Conservation (phyloP, 1,139 yeast species). For the Yamadazyma spencermartinsiae region DNA sequence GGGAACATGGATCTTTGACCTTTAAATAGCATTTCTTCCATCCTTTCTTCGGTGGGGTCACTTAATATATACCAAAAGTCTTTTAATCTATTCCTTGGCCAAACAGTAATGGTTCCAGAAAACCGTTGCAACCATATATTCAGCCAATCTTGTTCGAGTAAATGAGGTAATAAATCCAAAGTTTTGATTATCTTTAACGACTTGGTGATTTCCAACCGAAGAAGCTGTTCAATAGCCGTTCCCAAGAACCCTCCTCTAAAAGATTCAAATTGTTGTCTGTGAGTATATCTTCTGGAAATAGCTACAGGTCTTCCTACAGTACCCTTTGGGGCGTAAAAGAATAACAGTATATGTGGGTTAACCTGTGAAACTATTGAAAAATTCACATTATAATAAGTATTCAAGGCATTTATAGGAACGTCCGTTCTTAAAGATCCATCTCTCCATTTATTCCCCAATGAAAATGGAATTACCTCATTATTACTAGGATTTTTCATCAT, state of each 20-base stretch:
- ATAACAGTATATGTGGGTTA: constrained; percentile 76
- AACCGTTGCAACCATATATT: constrained; percentile 73
- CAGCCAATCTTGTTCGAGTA: constrained; percentile 80
- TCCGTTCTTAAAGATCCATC: constrained; percentile 76
- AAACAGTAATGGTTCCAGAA: constrained; percentile 73
- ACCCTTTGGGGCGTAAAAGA: constrained; percentile 79
- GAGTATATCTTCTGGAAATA: constrained; percentile 47
- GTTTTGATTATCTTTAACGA: constrained; percentile 71
- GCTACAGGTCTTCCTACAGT: constrained; percentile 81
- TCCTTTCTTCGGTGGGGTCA: constrained; percentile 63
- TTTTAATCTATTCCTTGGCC: constrained; percentile 62
- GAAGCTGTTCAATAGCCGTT: constrained; percentile 68
- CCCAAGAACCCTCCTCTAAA: constrained; percentile 79
- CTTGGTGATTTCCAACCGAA: constrained; percentile 70
- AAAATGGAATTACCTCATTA: constrained; percentile 57
- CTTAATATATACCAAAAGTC: constrained; percentile 68
- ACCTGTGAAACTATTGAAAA: constrained; percentile 80
- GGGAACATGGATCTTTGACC: constrained; percentile 74
- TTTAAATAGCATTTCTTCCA: constrained; percentile 55
- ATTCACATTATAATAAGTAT: constrained; percentile 76
- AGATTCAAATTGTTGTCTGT: constrained; percentile 36
- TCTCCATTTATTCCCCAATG: constrained; percentile 74
- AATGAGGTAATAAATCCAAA: constrained; percentile 65
- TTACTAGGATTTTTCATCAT: constrained; percentile 64
- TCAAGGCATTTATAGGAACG: constrained; percentile 66